Base-by-base conservation (phyloP, 495 filamentous ascomycete species). In the Daldinia grandis region DNA sequence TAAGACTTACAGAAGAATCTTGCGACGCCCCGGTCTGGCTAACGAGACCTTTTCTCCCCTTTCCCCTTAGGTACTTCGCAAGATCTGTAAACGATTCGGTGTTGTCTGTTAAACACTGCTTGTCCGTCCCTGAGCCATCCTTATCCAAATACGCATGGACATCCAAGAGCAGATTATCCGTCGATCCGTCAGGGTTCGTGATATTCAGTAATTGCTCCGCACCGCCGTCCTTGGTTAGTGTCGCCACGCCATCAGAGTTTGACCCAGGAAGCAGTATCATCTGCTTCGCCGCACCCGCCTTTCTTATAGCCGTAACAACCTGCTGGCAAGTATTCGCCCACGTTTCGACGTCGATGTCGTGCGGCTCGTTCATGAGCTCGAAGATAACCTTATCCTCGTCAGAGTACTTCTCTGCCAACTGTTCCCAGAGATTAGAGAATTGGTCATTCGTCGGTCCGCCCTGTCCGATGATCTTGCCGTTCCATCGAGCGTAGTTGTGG, bases 341-440 rank as follows among this genome's bases (percentile, higher is more conserved):
- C 0, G 50, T 66, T 25, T 47, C 69, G 56, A 89, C 79, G 65
- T 85, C 79, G 31, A 82, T 75, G 37, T 85, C 72, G 59, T 87
- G 86, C 4, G 88, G 87, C 74, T 90, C 88, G 73, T 89, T 90
- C 85, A 90, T 88, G 49, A 89, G 74, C 37, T 87, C 87, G 75
- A 90, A 89, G n/a, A 83, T 75, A 25, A 88, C 77, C 14, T 82
- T 84, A 4, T 77, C 54, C n/a, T 81, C 61, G 7, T 33, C 55
- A 19, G 79, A 81, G 66, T 89, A 90, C 57, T 87, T 85, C 10
- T 74, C 80, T 3, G 88, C 88, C 8, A 91, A 69, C 71, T 87
- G 82, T 4, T 68, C 73, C 88, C 88, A 91, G 8, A 90, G 72
- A 62, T 76, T 75, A 5, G 81, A 81, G 58, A 90, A 86, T n/a